Conservation (phyloP, 2,329 filamentous ascomycete genomes). For the Ophiostoma sp. region DNA sequence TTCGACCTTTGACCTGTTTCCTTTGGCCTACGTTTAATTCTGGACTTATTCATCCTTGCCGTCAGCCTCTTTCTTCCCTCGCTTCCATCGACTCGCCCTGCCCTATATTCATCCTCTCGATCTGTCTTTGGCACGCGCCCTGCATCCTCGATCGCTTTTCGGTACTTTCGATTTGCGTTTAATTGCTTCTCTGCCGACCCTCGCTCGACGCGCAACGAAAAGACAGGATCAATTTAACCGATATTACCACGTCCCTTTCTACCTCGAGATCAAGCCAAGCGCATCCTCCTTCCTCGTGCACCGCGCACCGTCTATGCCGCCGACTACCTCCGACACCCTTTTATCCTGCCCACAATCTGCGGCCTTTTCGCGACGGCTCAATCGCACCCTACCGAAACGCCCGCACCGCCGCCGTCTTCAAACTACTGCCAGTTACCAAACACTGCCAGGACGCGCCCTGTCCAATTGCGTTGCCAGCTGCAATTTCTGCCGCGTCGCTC, state of each 20-base stretch:
- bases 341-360: neutral
- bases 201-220: neutral
- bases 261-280: neutral
- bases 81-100: neutral
- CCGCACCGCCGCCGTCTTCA: neutral
- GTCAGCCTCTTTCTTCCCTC: neutral
- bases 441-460: neutral
- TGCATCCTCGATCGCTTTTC: neutral
- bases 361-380: neutral
- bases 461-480: conserved; percentile 5
- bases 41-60: neutral
- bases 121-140: neutral
- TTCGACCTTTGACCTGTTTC: conserved; percentile 9
- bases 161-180: neutral
- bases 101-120: neutral
- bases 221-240: neutral
- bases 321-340: neutral
- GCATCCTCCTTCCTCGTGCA: neutral
- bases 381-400: neutral
- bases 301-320: conserved; percentile 13
- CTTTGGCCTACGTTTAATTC: neutral
- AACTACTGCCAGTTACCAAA: neutral
- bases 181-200: conserved; percentile 2
- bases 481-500: conserved; percentile 2
- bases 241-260: neutral